These are phyloP conservation scores for Hordeum marinum DNA, from an alignment of 176 grass and related monocot species.

Conservation along the genomic window DNA sequence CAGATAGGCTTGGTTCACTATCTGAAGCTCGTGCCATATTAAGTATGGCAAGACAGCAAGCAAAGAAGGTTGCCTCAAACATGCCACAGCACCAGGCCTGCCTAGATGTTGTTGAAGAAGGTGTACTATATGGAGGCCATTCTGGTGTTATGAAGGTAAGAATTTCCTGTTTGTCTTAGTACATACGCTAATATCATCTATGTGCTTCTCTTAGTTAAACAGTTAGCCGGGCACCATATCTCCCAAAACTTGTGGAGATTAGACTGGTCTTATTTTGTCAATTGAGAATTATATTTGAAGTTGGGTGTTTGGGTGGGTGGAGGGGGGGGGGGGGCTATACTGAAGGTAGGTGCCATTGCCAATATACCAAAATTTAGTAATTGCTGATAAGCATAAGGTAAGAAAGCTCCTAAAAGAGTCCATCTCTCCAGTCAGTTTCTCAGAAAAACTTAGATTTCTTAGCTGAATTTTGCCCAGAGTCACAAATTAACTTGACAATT, in stretches of 20 bases:
- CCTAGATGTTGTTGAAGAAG: constrained; percentile 81
- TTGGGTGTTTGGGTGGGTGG: too few species aligned
- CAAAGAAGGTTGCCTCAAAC: constrained; percentile 57
- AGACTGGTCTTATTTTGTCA: not conserved
- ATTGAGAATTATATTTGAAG: not conserved
- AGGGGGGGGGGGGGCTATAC: too few species aligned
- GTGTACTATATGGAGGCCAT: constrained; percentile 69
- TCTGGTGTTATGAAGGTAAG: constrained; percentile 84
- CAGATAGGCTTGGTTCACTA: constrained; percentile 72
- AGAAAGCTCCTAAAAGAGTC: not conserved
- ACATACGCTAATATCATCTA: too few species aligned
- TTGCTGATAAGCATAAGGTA: not conserved
- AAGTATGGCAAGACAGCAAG: constrained; percentile 57
- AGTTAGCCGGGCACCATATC: not conserved
- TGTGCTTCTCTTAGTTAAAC: too few species aligned
- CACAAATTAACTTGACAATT: not conserved
- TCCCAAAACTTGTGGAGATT: not conserved
- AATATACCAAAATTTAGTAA: not conserved
- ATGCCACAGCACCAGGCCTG: constrained; percentile 84
- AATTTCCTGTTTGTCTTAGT: not conserved
- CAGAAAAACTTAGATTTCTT: not conserved
- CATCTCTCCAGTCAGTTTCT: not conserved
- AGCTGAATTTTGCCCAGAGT: not conserved
- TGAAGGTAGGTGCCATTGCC: not conserved
- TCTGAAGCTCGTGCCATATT: constrained; percentile 78